Conservation (phyloP, 495 filamentous ascomycete genomes). For the Clohesyomyces aquaticus region DNA sequence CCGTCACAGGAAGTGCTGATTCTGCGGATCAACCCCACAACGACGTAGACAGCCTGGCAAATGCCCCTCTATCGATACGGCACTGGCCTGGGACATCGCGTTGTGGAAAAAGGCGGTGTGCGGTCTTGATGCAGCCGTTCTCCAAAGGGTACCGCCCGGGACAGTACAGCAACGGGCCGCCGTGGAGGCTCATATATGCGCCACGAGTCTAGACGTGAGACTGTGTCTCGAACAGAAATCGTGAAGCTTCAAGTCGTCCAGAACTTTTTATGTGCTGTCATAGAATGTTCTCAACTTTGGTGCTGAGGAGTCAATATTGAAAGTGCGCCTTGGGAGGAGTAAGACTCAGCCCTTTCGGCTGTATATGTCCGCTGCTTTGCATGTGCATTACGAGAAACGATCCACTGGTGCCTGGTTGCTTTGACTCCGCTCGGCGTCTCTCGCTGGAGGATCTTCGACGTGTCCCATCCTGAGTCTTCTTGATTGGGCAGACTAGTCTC, state of each 20-base stretch:
- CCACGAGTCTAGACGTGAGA: conserved; percentile 4
- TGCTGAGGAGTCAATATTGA: too few species aligned
- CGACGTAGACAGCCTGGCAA: conserved; percentile 24
- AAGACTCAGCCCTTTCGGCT: not conserved
- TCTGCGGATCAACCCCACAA: not conserved
- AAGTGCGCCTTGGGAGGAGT: too few species aligned
- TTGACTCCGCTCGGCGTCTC: not conserved
- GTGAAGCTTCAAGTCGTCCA: too few species aligned
- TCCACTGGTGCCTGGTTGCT: not conserved
- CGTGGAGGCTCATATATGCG: not conserved
- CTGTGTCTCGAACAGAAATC: not conserved
- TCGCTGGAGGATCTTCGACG: conserved; percentile 3
- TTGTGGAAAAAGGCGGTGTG: conserved; percentile 26
- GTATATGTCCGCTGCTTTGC: not conserved
- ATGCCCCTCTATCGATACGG: conserved; percentile 30
- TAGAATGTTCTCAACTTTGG: too few species aligned
- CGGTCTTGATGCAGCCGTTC: conserved; percentile 14
- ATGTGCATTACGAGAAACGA: not conserved
- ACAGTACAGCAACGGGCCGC: conserved; percentile 12
- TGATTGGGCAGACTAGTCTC: conserved; percentile 17
- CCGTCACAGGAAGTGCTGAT: not conserved
- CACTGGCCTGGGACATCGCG: not conserved
- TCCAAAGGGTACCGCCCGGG: conserved; percentile 19
- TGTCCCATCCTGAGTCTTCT: conserved; percentile 6
- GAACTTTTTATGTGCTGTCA: too few species aligned